Percentiles rank a stretch among this genome's conserved stretches.
phyloP scores from a whole-genome alignment of 2,329 filamentous ascomycete genomes.

The Neopestalotiopsis rosae region DNA sequence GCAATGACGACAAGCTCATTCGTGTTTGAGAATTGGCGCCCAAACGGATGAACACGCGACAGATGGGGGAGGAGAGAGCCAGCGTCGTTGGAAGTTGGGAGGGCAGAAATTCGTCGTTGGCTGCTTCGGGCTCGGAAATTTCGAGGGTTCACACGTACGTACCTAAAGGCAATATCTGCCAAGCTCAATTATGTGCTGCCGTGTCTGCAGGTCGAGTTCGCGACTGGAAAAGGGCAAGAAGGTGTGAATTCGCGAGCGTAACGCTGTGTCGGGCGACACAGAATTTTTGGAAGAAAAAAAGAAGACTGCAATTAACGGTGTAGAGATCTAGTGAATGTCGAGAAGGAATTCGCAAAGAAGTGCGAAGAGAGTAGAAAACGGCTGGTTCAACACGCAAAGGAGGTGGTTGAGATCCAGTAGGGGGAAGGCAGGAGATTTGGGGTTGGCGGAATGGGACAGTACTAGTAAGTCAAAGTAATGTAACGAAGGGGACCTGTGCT shows the following conservation, averaged over 20 bases:
- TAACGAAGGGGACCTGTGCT: conserved; percentile 14
- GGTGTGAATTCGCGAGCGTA: not conserved
- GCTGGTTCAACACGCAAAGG: conserved; percentile 17
- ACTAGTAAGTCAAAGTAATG: conserved; percentile 1
- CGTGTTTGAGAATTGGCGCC: not conserved
- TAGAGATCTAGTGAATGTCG: conserved; percentile 20
- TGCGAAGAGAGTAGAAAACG: conserved; percentile 1
- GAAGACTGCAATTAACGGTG: conserved; percentile 13
- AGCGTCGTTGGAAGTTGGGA: not conserved
- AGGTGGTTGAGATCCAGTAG: conserved; percentile 18
- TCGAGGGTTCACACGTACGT: conserved; percentile 24
- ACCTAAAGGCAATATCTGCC: conserved; percentile 19
- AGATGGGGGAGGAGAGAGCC: conserved; percentile 13
- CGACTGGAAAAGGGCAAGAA: conserved; percentile 39
- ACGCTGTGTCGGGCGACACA: not conserved
- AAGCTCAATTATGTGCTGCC: conserved; percentile 4
- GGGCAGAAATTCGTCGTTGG: not conserved
- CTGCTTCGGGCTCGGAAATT: conserved; percentile 16
- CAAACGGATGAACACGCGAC: conserved; percentile 11
- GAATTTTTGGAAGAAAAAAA: not conserved
- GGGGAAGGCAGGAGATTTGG: conserved; percentile 13
- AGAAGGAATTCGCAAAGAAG: not conserved
- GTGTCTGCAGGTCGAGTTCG: conserved; percentile 36
- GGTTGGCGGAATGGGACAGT: conserved; percentile 13
- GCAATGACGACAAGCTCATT: conserved; percentile 4